Evolutionary conservation across 495 filamentous ascomycete genomes (phyloP).

Genomic region (Penicillium odoratum): DNA sequence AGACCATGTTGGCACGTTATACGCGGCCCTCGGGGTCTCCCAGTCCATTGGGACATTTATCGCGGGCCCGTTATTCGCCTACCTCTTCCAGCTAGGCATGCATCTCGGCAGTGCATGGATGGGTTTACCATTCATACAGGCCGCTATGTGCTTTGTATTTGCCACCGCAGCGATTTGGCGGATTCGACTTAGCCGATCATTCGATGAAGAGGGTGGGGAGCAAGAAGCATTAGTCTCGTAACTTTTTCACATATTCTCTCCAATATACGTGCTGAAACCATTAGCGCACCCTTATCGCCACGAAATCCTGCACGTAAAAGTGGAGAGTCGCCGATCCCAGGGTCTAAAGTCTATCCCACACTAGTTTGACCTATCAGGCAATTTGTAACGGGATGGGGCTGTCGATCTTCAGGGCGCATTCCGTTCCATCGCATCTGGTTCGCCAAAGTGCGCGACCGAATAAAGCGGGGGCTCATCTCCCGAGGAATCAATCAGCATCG

Average conservation of each 20-base stretch:
- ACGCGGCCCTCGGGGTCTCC: constrained; percentile 35
- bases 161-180: constrained; percentile 20
- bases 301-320: not conserved
- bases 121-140: constrained; percentile 34
- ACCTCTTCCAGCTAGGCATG: constrained; percentile 39
- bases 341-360: not conserved
- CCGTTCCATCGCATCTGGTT: not conserved
- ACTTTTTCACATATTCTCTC: not conserved
- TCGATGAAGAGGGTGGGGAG: constrained; percentile 9
- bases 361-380: constrained; percentile 4
- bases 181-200: constrained; percentile 11
- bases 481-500: constrained; percentile 14
- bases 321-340: not conserved
- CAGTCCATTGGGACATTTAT: constrained; percentile 32
- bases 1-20: constrained; percentile 35
- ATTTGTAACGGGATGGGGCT: constrained; percentile 7
- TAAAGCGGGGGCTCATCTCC: constrained; percentile 20
- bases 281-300: not conserved
- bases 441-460: constrained; percentile 11
- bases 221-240: constrained; percentile 8
- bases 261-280: not conserved
- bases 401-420: constrained; percentile 4
- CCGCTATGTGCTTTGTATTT: constrained; percentile 18
- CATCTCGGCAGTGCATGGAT: constrained; percentile 36
- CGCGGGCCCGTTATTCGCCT: constrained; percentile 37